Base-by-base conservation (phyloP, 2,329 filamentous ascomycete species). In the Trichoderma atroviride region DNA sequence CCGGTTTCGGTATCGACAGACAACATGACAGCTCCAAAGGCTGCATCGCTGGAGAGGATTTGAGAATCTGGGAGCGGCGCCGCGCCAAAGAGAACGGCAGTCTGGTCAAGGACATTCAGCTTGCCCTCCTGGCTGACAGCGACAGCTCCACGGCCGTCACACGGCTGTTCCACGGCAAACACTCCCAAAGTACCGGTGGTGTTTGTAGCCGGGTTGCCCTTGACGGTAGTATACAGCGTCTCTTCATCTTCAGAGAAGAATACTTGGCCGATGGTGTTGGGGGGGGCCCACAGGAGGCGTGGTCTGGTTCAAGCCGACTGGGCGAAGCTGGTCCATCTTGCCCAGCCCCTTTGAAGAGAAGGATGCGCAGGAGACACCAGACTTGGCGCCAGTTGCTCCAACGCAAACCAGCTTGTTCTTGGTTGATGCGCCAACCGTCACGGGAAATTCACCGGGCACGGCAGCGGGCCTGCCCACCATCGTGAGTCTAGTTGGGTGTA, bases 191-290 rank as follows among this genome's bases (percentile, higher is more conserved):
- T 90, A 0, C 88, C 87, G 0, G 83, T 86, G 64, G 85, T 87
- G 74, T 87, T 88, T 5, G 77, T 77, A 0, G 79, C 72, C 0
- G 85, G 85, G 67, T 89, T 81, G 1, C 88, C 88, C 77, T 91
- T 91, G 52, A 90, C 87, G 1, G 85, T 88, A 0, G 85, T 82
- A 62, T 86, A 82, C 0, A 91, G 78, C 2, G 78, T 81, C 0
- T 75, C 78, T 71, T 87, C 82, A 64, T 90, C 87, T 0, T 76
- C 76, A 0, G 85, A 87, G 78, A 89, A 90, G 75, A 89, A 86
- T 0, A 84, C 81, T 9, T 90, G 87, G 0, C 88, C 89, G 3
- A 90, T 81, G 0, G 86, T 89, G 76, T 89, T 88, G 2, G 79
- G 77, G 77, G 0, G 88, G 87, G 0, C 88, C 88, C 0, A 79